A percentile compares a stretch with the other conserved stretches of the same genome.
phyloP scores from a whole-genome alignment of 805 yeast species.

The Candida quercuum region DNA sequence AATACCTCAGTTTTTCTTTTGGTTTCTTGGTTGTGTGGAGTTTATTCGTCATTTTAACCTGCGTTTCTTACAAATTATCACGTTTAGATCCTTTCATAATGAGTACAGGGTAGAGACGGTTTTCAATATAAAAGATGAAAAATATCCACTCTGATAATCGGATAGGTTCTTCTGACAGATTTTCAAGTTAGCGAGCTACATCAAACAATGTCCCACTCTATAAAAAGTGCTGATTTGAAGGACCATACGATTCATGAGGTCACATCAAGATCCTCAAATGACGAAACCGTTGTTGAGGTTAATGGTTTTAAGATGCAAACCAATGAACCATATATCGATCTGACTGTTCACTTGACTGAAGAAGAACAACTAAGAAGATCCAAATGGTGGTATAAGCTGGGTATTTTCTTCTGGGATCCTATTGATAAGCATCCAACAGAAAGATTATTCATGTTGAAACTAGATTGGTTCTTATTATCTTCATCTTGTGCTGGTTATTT shows the following conservation, averaged over 20 bases:
- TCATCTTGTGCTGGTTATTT: constrained; percentile 41
- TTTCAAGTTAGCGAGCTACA: too few relatives aligned
- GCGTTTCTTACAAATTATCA: neutral
- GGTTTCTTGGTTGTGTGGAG: too few relatives aligned
- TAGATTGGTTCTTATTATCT: constrained; percentile 33
- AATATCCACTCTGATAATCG: too few relatives aligned
- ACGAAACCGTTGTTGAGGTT: constrained; percentile 2
- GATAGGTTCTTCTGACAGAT: too few relatives aligned
- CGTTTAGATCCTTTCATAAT: too few relatives aligned
- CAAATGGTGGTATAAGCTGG: constrained; percentile 4
- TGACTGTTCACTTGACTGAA: constrained; percentile 2
- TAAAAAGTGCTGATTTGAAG: neutral
- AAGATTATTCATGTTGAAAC: constrained; percentile 26
- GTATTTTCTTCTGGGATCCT: constrained; percentile 22
- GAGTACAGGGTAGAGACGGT: too few relatives aligned
- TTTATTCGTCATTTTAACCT: neutral
- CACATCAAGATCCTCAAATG: constrained; percentile 1
- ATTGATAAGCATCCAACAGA: constrained; percentile 31
- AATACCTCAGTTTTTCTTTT: neutral
- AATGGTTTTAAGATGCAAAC: constrained; percentile 7
- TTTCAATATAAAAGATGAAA: too few relatives aligned
- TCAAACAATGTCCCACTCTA: constrained; percentile 1
- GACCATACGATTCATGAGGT: constrained; percentile 1
- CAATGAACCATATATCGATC: constrained; percentile 9
- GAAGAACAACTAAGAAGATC: constrained; percentile 4